Evolutionary conservation across 2,329 filamentous ascomycete species (phyloP).

Genomic region (Juglanconis oblonga): DNA sequence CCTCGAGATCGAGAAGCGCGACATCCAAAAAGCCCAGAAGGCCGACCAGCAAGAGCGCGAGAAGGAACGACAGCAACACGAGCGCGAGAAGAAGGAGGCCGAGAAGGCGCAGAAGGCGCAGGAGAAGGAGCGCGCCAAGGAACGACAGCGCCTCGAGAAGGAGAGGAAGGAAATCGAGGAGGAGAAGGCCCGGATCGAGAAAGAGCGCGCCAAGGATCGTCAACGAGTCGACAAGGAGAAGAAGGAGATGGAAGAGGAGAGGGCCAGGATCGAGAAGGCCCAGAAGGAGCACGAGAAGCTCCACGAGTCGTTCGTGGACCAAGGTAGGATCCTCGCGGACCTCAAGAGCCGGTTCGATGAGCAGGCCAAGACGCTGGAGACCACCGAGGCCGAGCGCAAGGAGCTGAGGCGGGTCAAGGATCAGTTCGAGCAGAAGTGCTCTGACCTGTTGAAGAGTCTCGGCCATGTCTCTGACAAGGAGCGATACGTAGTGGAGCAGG

Average conservation of each 20-base stretch:
- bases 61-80: background rate
- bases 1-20: conserved; percentile 11
- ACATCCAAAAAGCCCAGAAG: background rate
- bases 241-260: conserved; percentile 5
- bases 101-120: background rate
- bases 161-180: conserved; percentile 8
- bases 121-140: conserved; percentile 8
- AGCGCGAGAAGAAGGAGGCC: background rate
- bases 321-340: conserved; percentile 19
- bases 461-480: conserved; percentile 18
- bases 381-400: conserved; percentile 9
- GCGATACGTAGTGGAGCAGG: conserved; percentile 15
- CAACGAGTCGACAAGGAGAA: conserved; percentile 10
- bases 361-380: conserved; percentile 15
- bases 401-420: conserved; percentile 10
- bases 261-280: conserved; percentile 10
- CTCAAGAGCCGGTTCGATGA: conserved; percentile 25
- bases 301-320: conserved; percentile 17
- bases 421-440: conserved; percentile 16
- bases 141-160: background rate
- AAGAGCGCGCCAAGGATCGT: conserved; percentile 7
- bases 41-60: background rate
- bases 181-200: conserved; percentile 8
- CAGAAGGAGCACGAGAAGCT: conserved; percentile 13
- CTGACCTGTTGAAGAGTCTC: conserved; percentile 13